Conservation (phyloP, 139 green algal genomes). For the Ettlia oleoabundans region DNA sequence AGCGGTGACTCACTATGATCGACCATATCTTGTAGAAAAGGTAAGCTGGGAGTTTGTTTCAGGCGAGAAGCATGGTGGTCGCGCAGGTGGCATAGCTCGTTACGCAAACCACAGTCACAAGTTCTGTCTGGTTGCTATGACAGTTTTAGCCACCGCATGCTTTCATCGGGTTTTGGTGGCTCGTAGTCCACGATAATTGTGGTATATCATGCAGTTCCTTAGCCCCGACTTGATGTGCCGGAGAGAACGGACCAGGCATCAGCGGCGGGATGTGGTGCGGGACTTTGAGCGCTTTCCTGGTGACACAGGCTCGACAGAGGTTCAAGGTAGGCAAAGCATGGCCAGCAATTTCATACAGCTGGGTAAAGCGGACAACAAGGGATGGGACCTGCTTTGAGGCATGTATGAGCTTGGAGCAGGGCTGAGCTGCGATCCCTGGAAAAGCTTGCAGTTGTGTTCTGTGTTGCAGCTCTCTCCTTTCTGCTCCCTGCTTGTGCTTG, state of each 20-base stretch:
- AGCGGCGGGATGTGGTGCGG: constrained; percentile 27
- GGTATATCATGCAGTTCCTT: constrained; percentile 34
- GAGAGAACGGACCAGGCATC: constrained; percentile 6
- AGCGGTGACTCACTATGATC: not conserved
- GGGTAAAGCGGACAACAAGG: too few species aligned
- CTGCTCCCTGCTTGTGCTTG: not conserved
- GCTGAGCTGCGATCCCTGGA: too few species aligned
- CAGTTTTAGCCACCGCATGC: not conserved
- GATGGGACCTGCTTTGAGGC: too few species aligned
- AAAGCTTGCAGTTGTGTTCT: not conserved
- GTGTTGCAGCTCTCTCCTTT: too few species aligned
- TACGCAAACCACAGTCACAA: not conserved
- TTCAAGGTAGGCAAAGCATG: constrained; percentile 53
- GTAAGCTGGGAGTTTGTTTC: too few species aligned
- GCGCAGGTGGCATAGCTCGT: too few species aligned
- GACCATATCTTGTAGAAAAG: constrained; percentile 1
- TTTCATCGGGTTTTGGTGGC: not conserved
- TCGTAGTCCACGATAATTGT: not conserved
- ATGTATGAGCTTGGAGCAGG: not conserved
- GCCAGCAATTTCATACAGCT: not conserved
- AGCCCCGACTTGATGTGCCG: constrained; percentile 19
- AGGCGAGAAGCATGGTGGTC: too few species aligned
- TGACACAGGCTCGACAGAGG: constrained; percentile 63
- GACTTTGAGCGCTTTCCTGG: constrained; percentile 57
- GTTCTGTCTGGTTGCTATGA: not conserved